These are phyloP conservation scores for Mycena maculata DNA, from an alignment of 768 basidiomycete genomes.

Conservation along the genomic window DNA sequence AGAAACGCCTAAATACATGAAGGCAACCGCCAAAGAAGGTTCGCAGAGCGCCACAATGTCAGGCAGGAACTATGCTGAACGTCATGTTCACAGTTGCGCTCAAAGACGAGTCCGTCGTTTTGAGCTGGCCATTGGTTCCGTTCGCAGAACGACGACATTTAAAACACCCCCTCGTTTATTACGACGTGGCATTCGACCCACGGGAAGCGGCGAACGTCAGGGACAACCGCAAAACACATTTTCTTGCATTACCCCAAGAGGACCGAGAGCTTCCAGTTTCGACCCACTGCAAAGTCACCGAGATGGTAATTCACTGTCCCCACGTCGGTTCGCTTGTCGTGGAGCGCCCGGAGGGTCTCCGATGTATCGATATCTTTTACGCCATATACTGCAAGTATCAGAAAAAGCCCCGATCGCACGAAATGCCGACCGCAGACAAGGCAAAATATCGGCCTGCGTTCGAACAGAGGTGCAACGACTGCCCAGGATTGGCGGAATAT, in stretches of 20 bases:
- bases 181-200: slow-evolving; percentile 33
- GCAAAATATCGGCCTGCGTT: slow-evolving; percentile 55
- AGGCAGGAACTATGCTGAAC: slow-evolving; percentile 4
- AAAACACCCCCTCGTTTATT: slow-evolving; percentile 32
- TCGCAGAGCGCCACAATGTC: not conserved
- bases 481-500: slow-evolving; percentile 52
- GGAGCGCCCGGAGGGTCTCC: slow-evolving; percentile 55
- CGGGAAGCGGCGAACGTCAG: slow-evolving; percentile 23
- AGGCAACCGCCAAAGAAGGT: slow-evolving; percentile 32
- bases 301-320: slow-evolving; percentile 63
- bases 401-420: slow-evolving; percentile 43
- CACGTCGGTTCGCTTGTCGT: slow-evolving; percentile 54
- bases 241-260: slow-evolving; percentile 45
- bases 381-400: slow-evolving; percentile 66
- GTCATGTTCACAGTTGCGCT: slow-evolving; percentile 18
- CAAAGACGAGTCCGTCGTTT: slow-evolving; percentile 31
- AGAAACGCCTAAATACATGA: slow-evolving; percentile 34
- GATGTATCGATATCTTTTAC: slow-evolving; percentile 69
- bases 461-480: slow-evolving; percentile 58
- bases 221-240: slow-evolving; percentile 29
- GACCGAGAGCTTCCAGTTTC: slow-evolving; percentile 58
- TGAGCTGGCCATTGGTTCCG: slow-evolving; percentile 34
- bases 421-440: slow-evolving; percentile 32
- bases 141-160: slow-evolving; percentile 23
- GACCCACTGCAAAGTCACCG: slow-evolving; percentile 53